Conservation (phyloP, 192 early-diverging fungal genomes). For the Mortierella antarctica region DNA sequence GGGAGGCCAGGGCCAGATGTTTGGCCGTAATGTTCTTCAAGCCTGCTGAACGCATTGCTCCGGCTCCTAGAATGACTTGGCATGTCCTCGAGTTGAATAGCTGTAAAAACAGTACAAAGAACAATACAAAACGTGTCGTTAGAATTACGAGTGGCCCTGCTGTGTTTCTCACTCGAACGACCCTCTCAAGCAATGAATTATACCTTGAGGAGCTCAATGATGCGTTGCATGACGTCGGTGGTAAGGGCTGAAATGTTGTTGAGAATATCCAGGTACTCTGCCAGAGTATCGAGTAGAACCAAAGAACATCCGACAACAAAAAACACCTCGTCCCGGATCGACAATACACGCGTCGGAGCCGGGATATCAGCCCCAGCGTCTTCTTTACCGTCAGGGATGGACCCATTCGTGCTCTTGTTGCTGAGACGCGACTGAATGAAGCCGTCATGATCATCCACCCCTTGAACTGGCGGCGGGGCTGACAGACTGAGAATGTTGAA, state of each 20-base stretch:
- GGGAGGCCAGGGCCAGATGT: slow-evolving; percentile 95
- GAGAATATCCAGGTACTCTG: slow-evolving; percentile 90
- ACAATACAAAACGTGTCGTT: background rate
- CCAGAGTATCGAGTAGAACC: slow-evolving; percentile 90
- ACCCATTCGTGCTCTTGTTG: slow-evolving; percentile 13
- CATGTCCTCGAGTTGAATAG: slow-evolving; percentile 95
- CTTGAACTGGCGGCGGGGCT: slow-evolving; percentile 25
- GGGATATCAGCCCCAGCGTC: slow-evolving; percentile 18
- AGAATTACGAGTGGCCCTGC: background rate
- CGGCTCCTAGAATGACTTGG: slow-evolving; percentile 98
- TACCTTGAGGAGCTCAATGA: slow-evolving; percentile 89
- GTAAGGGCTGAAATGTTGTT: slow-evolving; percentile 82
- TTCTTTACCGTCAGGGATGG: slow-evolving; percentile 24
- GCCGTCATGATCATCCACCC: slow-evolving; percentile 20
- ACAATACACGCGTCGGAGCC: slow-evolving; percentile 69
- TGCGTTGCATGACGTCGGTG: slow-evolving; percentile 88
- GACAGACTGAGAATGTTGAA: slow-evolving; percentile 37
- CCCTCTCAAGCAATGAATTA: background rate
- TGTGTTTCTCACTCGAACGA: background rate
- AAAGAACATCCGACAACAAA: slow-evolving; percentile 92
- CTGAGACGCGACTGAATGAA: slow-evolving; percentile 9
- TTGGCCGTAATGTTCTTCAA: slow-evolving; percentile 97
- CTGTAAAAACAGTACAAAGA: slow-evolving; percentile 46
- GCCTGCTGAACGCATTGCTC: slow-evolving; percentile 96
- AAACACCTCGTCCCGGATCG: slow-evolving; percentile 80